Percentiles rank a stretch among this genome's conserved stretches.
These are phyloP conservation scores for Yamadazyma diospyri DNA, from an alignment of 1,139 yeast genomes.

Conservation along the genomic window DNA sequence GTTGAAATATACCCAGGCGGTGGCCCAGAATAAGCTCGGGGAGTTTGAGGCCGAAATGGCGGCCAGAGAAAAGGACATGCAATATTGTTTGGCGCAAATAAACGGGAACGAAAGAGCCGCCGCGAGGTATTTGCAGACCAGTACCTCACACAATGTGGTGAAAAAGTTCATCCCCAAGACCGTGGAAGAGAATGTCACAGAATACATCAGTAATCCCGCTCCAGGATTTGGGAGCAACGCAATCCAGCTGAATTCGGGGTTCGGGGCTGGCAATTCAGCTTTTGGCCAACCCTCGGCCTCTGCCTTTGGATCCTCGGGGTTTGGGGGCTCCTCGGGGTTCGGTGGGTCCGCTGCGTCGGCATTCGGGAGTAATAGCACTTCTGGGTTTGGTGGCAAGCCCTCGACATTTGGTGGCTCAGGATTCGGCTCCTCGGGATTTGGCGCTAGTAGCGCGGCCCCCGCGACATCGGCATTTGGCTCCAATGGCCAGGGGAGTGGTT, in stretches of 20 bases:
- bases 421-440: constrained; percentile 13
- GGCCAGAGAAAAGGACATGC: constrained; percentile 46
- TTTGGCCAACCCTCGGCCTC: constrained; percentile 8
- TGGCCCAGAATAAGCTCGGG: constrained; percentile 28
- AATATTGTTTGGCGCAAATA: constrained; percentile 37
- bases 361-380: constrained; percentile 7
- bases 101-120: constrained; percentile 44
- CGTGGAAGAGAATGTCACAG: constrained; percentile 23
- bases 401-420: constrained; percentile 14
- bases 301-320: constrained; percentile 3
- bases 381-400: constrained; percentile 1
- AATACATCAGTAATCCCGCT: constrained; percentile 10
- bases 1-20: constrained; percentile 44
- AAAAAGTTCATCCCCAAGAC: constrained; percentile 39
- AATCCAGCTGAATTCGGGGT: constrained; percentile 5
- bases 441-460: background rate
- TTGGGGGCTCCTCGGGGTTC: constrained; percentile 1
- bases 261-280: constrained; percentile 2
- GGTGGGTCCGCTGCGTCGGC: constrained; percentile 6
- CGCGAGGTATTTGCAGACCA: constrained; percentile 53
- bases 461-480: constrained; percentile 10
- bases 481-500: constrained; percentile 7
- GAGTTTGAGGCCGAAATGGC: constrained; percentile 38
- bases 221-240: constrained; percentile 1
- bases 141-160: constrained; percentile 30